Base-by-base conservation (phyloP, 192 early-diverging fungal species). In the Geranomyces variabilis region DNA sequence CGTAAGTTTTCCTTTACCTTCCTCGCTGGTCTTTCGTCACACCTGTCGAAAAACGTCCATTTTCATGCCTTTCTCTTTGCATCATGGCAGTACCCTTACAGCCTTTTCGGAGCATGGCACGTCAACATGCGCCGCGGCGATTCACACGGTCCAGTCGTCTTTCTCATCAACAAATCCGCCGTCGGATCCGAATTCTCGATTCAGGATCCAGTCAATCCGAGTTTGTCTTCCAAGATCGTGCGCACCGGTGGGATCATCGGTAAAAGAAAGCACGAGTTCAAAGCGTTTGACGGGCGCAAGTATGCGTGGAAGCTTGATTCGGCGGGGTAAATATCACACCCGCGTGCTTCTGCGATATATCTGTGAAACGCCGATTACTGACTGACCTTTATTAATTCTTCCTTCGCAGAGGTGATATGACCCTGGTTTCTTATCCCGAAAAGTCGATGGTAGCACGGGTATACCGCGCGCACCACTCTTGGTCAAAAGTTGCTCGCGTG, bases 121-220 rank as follows among this genome's bases (percentile, higher is more conserved):
- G 69, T 70, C 57, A 70, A 70, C 45, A 70, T 70, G 69, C 69
- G 69, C 58, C 69, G 69, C 28, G 44, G 57, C 69, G 57, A 28
- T 22, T 43, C 69, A 8, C 30, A 70, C 14, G 69, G 69, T 26
- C 69, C 69, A 0, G 61, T 57, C 69, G 58, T 59, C 19, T 70
- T 70, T 33, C 58, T 70, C 34, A 70, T 70, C 29, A 70, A 24
- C 34, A 70, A 70, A 29, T 59, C 69, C 0, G 69, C 69, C 0
- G 34, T 70, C 10, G 69, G 69, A 13, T 70, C 53, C 53, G 69
- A 70, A 26, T 70, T 70, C 47, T 61, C 69, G 19, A 70, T 70
- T 28, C 57, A 70, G 44, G 69, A 70, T 28, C 69, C 69, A 14
- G 55, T 48, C 34, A 59, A 61, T 41, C 56, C 69, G 34, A 13